Percentiles rank a stretch among this genome's conserved stretches.
Evolutionary conservation across 345 rosid species (phyloP).

Genomic region (Linum usitatissimum): DNA sequence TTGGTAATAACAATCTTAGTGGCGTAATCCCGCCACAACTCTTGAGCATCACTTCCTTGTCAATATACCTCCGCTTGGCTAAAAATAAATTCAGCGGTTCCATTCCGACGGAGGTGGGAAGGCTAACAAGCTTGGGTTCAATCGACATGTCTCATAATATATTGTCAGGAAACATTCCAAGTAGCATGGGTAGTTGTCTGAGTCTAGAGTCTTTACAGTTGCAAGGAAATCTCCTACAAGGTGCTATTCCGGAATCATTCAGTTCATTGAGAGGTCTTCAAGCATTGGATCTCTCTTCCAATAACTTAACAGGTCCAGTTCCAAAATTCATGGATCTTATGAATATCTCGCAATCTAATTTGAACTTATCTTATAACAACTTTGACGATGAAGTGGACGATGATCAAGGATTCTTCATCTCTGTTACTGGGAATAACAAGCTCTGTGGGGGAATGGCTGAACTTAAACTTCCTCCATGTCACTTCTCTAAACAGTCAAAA

Average conservation of each 20-base stretch:
- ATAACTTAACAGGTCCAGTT: constrained; percentile 14
- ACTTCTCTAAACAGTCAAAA: background rate
- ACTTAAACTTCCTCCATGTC: constrained; percentile 8
- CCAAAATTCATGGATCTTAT: background rate
- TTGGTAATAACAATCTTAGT: constrained; percentile 15
- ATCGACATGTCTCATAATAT: too few species aligned
- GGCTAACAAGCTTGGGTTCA: too few species aligned
- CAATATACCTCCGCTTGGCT: too few species aligned
- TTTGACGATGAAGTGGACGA: too few species aligned
- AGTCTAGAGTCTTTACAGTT: too few species aligned
- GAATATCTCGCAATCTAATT: too few species aligned
- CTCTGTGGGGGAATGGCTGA: background rate
- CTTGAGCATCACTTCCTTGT: background rate
- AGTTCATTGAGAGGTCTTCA: constrained; percentile 11
- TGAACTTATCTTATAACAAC: too few species aligned
- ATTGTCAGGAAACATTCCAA: too few species aligned
- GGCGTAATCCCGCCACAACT: constrained; percentile 20
- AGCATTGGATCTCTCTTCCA: background rate
- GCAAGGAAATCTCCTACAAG: background rate
- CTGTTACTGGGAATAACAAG: background rate
- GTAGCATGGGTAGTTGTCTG: rapidly evolving
- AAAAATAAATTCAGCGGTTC: too few species aligned
- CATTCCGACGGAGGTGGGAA: too few species aligned
- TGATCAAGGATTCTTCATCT: background rate
- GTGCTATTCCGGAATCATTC: constrained; percentile 12